Conservation (phyloP, 192 early-diverging fungal genomes). For the Phlyctochytrium bullatum region DNA sequence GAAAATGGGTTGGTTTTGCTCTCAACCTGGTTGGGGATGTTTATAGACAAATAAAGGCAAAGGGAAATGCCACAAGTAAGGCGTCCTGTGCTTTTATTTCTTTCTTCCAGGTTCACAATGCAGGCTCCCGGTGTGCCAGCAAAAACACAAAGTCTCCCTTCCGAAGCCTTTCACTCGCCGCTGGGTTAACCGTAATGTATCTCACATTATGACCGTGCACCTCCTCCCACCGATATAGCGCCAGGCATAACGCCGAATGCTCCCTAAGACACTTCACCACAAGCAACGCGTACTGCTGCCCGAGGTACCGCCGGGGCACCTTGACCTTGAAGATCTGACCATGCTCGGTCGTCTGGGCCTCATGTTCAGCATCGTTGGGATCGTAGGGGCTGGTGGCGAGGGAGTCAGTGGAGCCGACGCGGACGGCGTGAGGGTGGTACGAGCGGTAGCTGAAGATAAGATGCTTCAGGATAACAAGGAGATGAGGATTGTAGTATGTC, state of each 20-base stretch:
- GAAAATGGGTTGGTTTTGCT: too few relatives aligned
- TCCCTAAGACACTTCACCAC: slow-evolving; percentile 48
- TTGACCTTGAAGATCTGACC: slow-evolving; percentile 43
- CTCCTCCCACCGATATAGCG: slow-evolving; percentile 57
- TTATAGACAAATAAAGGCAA: too few relatives aligned
- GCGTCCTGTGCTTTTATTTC: too few relatives aligned
- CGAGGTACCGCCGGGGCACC: slow-evolving; percentile 42
- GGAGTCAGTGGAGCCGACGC: neutral
- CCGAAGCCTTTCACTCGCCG: slow-evolving; percentile 43
- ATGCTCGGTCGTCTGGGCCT: slow-evolving; percentile 26
- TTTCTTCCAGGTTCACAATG: too few relatives aligned
- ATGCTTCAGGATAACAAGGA: slow-evolving; percentile 54
- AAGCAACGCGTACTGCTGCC: slow-evolving; percentile 46
- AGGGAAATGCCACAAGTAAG: too few relatives aligned
- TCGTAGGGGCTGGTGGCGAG: slow-evolving; percentile 1
- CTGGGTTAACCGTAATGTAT: slow-evolving; percentile 63
- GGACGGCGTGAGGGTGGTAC: neutral
- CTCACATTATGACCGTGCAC: slow-evolving; percentile 53
- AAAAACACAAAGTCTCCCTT: slow-evolving; percentile 60
- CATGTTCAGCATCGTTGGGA: slow-evolving; percentile 3
- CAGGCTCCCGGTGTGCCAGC: slow-evolving; percentile 22
- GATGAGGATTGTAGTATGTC: slow-evolving; percentile 66
- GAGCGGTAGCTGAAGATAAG: slow-evolving; percentile 30
- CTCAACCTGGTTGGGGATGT: too few relatives aligned
- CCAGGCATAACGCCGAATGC: slow-evolving; percentile 54